A percentile compares a stretch with the other conserved stretches of the same genome.
Conservation (phyloP, 768 basidiomycete genomes). For the Tulasnella sp. region DNA sequence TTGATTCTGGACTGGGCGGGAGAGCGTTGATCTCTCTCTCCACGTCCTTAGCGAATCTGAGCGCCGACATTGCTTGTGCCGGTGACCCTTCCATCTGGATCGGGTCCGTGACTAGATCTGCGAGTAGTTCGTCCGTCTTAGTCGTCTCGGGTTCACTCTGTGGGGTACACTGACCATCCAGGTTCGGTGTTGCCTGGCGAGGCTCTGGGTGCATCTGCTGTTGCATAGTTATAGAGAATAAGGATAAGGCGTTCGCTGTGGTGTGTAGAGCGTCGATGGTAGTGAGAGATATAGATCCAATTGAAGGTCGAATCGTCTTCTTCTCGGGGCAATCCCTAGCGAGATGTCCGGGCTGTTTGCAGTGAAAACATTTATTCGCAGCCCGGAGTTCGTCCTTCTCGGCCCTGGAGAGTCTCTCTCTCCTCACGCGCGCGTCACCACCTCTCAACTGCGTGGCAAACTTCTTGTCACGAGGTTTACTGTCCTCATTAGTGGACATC, state of each 20-base stretch:
- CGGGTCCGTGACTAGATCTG: too few relatives aligned
- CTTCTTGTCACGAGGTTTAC: background rate
- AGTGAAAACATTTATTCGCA: constrained; percentile 5
- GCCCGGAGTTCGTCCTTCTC: constrained; percentile 3
- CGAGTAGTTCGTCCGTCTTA: too few relatives aligned
- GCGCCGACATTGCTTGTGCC: too few relatives aligned
- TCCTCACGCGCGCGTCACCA: background rate
- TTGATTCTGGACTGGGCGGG: too few relatives aligned
- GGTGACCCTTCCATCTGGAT: too few relatives aligned
- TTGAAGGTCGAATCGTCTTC: background rate
- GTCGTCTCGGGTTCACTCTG: too few relatives aligned
- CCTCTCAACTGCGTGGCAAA: background rate
- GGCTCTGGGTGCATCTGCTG: too few relatives aligned
- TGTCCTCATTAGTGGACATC: background rate
- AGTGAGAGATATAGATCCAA: background rate
- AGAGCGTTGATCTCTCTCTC: too few relatives aligned
- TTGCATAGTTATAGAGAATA: too few relatives aligned
- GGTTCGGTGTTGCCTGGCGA: too few relatives aligned
- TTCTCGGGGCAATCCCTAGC: background rate
- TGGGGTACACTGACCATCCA: too few relatives aligned
- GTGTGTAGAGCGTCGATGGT: background rate
- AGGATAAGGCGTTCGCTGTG: background rate
- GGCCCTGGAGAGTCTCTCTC: background rate
- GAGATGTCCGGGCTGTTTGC: background rate
- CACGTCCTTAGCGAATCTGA: too few relatives aligned